Evolutionary conservation across 2,329 filamentous ascomycete species (phyloP).

Genomic region (Colletotrichum cordylinicola): DNA sequence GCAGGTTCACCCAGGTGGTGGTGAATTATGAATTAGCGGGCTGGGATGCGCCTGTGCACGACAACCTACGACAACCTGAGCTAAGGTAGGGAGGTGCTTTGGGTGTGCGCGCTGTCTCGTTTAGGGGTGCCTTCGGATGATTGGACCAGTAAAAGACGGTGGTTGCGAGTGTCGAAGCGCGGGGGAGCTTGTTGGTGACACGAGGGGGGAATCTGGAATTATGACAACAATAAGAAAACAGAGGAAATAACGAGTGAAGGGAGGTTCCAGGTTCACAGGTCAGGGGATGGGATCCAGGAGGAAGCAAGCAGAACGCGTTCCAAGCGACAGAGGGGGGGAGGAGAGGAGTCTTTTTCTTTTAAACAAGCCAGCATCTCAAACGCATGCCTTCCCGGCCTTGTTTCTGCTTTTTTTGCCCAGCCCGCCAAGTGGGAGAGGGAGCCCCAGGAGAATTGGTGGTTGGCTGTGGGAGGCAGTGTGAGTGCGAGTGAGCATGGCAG

Average conservation of each 20-base stretch:
- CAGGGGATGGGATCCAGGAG: conserved; percentile 8
- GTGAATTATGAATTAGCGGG: conserved; percentile 8
- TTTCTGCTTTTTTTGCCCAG: conserved; percentile 8
- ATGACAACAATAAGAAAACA: background rate
- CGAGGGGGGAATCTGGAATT: background rate
- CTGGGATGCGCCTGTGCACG: conserved; percentile 12
- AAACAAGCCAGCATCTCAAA: conserved; percentile 6
- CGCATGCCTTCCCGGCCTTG: conserved; percentile 11
- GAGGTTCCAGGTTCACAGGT: background rate
- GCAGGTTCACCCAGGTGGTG: conserved; percentile 2
- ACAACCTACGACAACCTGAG: background rate
- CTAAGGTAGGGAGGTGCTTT: background rate
- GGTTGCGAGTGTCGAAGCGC: conserved; percentile 1
- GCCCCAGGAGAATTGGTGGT: background rate
- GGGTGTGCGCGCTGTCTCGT: background rate
- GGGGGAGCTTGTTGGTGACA: background rate
- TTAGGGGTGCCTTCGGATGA: conserved; percentile 8
- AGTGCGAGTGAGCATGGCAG: background rate
- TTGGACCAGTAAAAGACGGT: background rate
- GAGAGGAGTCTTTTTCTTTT: conserved; percentile 16
- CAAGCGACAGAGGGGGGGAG: background rate
- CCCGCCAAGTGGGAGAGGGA: conserved; percentile 13
- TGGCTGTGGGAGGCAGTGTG: background rate
- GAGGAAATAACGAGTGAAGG: conserved; percentile 13
- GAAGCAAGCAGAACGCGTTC: conserved; percentile 6